Base-by-base conservation (phyloP, 2,329 filamentous ascomycete genomes). In the Capronia coronata region DNA sequence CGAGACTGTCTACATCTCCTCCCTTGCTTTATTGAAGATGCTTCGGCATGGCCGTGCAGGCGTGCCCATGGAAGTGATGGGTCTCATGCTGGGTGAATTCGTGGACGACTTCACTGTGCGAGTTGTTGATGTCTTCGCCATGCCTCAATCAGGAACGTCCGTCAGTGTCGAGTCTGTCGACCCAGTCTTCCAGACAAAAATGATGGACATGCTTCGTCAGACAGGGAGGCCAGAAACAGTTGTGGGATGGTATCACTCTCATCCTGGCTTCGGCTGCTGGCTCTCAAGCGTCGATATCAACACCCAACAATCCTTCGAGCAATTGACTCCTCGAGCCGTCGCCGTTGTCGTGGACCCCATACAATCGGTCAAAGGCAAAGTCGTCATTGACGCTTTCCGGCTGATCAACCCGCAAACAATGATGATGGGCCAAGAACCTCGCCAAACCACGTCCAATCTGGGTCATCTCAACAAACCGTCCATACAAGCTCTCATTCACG, bases 21-120 rank as follows among this genome's bases (percentile, higher is more conserved):
- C 93, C 42, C 82, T 98, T 54, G 93, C 93, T 45, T 79, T 98
- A 46, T 78, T 98, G 63, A 98, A 98, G 79, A 98, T 98, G 93
- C 78, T 98, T 70, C 84, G 93, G 68, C 93, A 98, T 71, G 93
- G 93, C 58, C 86, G 93, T 60, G 93, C 93, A 34, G 93, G 93
- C 75, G 93, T 98, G 59, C 93, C 93, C 16, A 98, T 98, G 93
- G 93, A 98, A 77, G 93, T 98, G 68, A 98, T 98, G 93, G 93
- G 93, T 56, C 76, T 98, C 67, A 98, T 98, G 93, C 73, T 97
- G 64, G 93, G 93, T 68, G 93, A 97, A 69, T 97, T 98, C 62
- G 91, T 98, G 52, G 93, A 98, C 66, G 93, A 97, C 73, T 98
- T 96, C 72, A 98, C 93, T 52, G 93, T 98, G 56, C 85, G 91